Base-by-base conservation (phyloP, 2,329 filamentous ascomycete species). In the Paradendryphiella salina region DNA sequence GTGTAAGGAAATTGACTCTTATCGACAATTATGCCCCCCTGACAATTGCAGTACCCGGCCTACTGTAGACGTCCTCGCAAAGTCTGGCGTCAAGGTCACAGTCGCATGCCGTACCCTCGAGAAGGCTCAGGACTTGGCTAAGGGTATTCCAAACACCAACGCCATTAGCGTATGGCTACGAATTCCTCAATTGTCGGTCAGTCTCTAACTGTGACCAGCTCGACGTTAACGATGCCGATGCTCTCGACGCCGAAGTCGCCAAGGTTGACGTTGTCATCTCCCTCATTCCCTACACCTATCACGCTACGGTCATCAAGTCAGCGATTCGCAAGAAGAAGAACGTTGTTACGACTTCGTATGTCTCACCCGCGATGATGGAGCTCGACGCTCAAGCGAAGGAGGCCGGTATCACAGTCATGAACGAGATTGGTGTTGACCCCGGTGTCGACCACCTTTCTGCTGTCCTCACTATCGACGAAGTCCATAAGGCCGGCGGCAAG, bases 401-500 rank as follows among this genome's bases (percentile, higher is more conserved):
- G 57, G 93, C 93, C 14, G 92, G 91, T 55, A 96, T 96, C 72
- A 96, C 90, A 9, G 92, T 96, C 71, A 92, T 96, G 88, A 96
- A 97, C 77, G 93, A 97, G 64, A 72, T 73, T 45, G 67, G 66
- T 55, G 74, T 80, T 35, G 86, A 88, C 73, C 86, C 86, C 21
- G 86, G 86, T 70, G 84, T 90, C 60, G 87, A 90, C 71, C 85
- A 88, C 72, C 76, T 87, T 50, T 88, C 93, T 71, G 92, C 92
- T 38, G 84, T 96, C 73, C 89, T 93, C 79, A 90, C 86, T 50
- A 96, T 96, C 66, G 84, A 88, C 46, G 83, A 90, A 70, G 90
- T 96, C n/a, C 92, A 96, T 81, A 79, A 83, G 56, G 87, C 81
- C 13, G 92, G 91, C 52, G 93, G 92, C 73, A 94, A 94, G 80